Conservation (phyloP, 1,284 basidiomycete species). For the Coniferiporia sulphurascens region DNA sequence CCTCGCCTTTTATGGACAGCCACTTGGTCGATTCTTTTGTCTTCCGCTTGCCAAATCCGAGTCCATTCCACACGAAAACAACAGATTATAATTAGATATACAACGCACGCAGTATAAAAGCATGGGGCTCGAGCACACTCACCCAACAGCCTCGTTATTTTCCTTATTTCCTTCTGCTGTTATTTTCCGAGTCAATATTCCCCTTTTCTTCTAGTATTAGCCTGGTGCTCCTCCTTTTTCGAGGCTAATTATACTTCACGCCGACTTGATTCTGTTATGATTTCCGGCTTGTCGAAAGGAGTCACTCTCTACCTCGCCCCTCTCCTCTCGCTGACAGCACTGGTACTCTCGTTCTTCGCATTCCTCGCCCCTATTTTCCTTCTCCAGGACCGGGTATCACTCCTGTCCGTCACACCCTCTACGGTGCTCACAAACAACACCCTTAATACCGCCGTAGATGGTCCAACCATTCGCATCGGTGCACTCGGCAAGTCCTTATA, state of each 20-base stretch:
- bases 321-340: conserved; percentile 55
- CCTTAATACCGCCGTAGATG: conserved; percentile 46
- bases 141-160: neutral
- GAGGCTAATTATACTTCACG: neutral
- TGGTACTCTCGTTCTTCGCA: conserved; percentile 60
- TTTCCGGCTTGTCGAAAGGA: conserved; percentile 64
- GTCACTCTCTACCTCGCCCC: conserved; percentile 67
- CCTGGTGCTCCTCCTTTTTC: neutral
- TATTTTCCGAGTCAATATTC: neutral
- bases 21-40: neutral
- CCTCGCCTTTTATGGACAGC: conserved; percentile 1
- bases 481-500: conserved; percentile 44
- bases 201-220: neutral
- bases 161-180: neutral
- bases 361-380: conserved; percentile 59
- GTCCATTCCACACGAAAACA: neutral
- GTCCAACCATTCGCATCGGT: conserved; percentile 65
- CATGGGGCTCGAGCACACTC: neutral
- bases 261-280: conserved; percentile 42
- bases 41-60: neutral
- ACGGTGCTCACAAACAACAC: conserved; percentile 40
- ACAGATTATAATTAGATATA: neutral
- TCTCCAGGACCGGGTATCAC: conserved; percentile 55
- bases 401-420: conserved; percentile 61
- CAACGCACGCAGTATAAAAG: neutral